Evolutionary conservation across 108 stramenopile genomes (phyloP), one percentile per base, ranked within the genome.

Genomic region (Cyclostephanos tholiformis): DNA sequence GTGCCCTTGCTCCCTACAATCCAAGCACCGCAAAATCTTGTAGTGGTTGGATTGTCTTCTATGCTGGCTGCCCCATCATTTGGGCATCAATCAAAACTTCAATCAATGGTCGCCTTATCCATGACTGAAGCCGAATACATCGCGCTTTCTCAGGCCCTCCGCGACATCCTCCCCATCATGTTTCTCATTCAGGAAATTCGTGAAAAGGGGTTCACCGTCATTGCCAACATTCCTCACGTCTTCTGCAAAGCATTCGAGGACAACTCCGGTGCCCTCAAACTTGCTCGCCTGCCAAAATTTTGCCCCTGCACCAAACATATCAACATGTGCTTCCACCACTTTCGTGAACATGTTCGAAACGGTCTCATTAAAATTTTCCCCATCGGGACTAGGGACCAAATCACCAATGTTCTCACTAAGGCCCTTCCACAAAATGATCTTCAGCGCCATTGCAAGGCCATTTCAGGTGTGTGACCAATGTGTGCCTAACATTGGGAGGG

Each of bases 301-400:
- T 70, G 74, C 25, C 82, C 78, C 10, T 3, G 78, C n/a, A n/a
- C n/a, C 44, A 80, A 84, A 50, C 83, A 84, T 53, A 36, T 84
- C 16, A 80, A 75, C 53, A 55, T 71, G 25, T 53, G 61, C 26
- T 65, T 70, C 13, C 72, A 70, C 63, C 81, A 82, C 63, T 86
- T 86, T 41, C 44, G 65, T 46, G 65, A 65, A 38, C 44, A 46
- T 23, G 65, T 65, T 44, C 12, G 65, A 10, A 46, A 49, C 2
- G 65, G 65, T 7, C 44, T 48, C 8, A 46, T 65, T 46, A 65
- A 65, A 46, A 65, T 65, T 19, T 48, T 48, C 25, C 65, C 41
- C 46, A 48, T 65, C n/a, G 14, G 10, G 11, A 65, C 65, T 2
- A 20, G 25, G 22, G 65, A 65, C 3, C 65, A 65, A 48, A 25